A percentile compares a stretch with the other conserved stretches of the same genome.
Conservation (phyloP, 2,329 filamentous ascomycete species). For the Westerdykella aurantiaca region DNA sequence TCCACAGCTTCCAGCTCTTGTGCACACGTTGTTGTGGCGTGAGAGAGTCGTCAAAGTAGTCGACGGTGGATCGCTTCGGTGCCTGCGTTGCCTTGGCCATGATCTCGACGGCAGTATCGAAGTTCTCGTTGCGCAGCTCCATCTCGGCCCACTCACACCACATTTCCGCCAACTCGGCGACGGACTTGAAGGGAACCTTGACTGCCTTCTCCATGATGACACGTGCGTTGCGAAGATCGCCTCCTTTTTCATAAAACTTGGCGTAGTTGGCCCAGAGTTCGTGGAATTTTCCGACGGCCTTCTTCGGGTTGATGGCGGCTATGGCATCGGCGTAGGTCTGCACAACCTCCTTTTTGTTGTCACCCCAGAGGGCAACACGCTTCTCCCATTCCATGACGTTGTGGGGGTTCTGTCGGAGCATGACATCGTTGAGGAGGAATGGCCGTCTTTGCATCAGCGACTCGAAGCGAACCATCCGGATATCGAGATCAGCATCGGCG, state of each 20-base stretch:
- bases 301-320: conserved; percentile 86
- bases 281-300: conserved; percentile 87
- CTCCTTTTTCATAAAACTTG: conserved; percentile 89
- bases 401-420: conserved; percentile 91
- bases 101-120: conserved; percentile 87
- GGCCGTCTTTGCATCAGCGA: conserved; percentile 95
- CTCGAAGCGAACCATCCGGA: conserved; percentile 96
- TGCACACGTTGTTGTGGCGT: conserved; percentile 94
- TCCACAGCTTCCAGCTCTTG: conserved; percentile 99
- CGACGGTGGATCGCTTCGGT: conserved; percentile 96
- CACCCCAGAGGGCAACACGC: conserved; percentile 87
- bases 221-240: conserved; percentile 76
- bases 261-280: conserved; percentile 96
- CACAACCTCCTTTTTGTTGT: conserved; percentile 85
- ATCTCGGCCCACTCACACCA: conserved; percentile 99
- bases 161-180: conserved; percentile 94
- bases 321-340: conserved; percentile 95
- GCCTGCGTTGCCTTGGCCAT: conserved; percentile 97
- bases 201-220: conserved; percentile 97
- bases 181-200: conserved; percentile 95
- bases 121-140: conserved; percentile 93
- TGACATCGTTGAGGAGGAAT: conserved; percentile 92
- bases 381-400: conserved; percentile 98
- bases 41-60: conserved; percentile 94
- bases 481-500: conserved; percentile 89